Evolutionary conservation across 495 filamentous ascomycete genomes (phyloP).

Genomic region (Talaromyces trachyspermus): DNA sequence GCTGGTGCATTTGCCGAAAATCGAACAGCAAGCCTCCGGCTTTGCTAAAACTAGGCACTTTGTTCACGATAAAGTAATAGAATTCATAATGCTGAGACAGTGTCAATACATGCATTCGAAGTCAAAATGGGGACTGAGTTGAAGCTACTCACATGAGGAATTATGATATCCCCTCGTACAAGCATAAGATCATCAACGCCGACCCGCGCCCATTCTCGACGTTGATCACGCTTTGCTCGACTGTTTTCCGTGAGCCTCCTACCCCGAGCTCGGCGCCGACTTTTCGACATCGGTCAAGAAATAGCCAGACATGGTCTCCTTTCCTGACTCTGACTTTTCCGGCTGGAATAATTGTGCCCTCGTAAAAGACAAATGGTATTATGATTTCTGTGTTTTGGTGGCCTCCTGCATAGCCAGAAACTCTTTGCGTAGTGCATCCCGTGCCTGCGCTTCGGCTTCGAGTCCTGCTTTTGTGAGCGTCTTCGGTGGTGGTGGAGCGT

Average conservation of each 20-base stretch:
- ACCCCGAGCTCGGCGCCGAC: conserved; percentile 78
- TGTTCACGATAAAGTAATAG: conserved; percentile 93
- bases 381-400: conserved; percentile 85
- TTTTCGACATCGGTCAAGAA: conserved; percentile 83
- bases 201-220: conserved; percentile 85
- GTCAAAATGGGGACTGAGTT: not conserved
- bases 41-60: conserved; percentile 59
- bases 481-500: conserved; percentile 63
- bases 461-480: conserved; percentile 80
- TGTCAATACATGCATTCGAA: conserved; percentile 14
- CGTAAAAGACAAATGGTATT: conserved; percentile 96
- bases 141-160: conserved; percentile 72
- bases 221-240: conserved; percentile 50
- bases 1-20: conserved; percentile 55
- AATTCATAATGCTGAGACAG: conserved; percentile 79
- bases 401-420: conserved; percentile 77
- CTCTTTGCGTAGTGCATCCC: conserved; percentile 77
- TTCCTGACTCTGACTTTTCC: conserved; percentile 82
- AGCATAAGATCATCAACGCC: conserved; percentile 96
- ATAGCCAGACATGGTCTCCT: conserved; percentile 84
- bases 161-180: conserved; percentile 84
- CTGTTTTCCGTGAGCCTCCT: conserved; percentile 48
- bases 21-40: conserved; percentile 58
- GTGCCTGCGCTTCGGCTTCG: conserved; percentile 69
- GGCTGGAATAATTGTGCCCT: conserved; percentile 90